A percentile compares a stretch with the other conserved stretches of the same genome.
Conservation (phyloP, 2,329 filamentous ascomycete species). For the Phialophora chinensis region DNA sequence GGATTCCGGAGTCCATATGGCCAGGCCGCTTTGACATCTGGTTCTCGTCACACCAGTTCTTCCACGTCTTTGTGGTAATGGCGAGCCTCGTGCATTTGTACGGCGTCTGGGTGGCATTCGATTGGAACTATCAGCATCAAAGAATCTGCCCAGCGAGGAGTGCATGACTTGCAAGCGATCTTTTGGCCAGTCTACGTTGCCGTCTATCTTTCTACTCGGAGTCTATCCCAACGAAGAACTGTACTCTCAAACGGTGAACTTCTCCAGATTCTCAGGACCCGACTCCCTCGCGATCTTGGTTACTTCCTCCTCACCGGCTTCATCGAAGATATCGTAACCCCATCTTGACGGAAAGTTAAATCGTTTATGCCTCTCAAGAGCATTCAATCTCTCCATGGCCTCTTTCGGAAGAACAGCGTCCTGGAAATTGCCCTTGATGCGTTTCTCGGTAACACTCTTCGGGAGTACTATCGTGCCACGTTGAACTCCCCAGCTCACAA, state of each 20-base stretch:
- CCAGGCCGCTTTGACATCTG: slow-evolving; percentile 47
- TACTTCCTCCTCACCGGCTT: slow-evolving; percentile 45
- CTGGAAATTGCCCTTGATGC: slow-evolving; percentile 58
- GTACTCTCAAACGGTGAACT: slow-evolving; percentile 28
- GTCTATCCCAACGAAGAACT: not conserved
- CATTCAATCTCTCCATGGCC: slow-evolving; percentile 45
- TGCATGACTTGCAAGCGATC: not conserved
- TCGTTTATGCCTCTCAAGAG: slow-evolving; percentile 46
- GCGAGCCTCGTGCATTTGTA: slow-evolving; percentile 50
- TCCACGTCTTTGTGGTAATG: slow-evolving; percentile 48
- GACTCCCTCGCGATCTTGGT: slow-evolving; percentile 35
- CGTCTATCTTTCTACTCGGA: not conserved
- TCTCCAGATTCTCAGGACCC: slow-evolving; percentile 32
- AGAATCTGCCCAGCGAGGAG: slow-evolving; percentile 32
- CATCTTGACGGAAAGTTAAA: slow-evolving; percentile 47
- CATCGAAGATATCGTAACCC: slow-evolving; percentile 49
- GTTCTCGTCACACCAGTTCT: slow-evolving; percentile 45
- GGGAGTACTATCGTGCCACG: slow-evolving; percentile 61
- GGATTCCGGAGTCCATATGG: slow-evolving; percentile 39
- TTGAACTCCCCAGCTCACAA: slow-evolving; percentile 62
- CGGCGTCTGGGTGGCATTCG: slow-evolving; percentile 45
- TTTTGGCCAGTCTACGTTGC: not conserved
- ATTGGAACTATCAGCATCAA: slow-evolving; percentile 43
- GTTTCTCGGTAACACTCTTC: slow-evolving; percentile 60
- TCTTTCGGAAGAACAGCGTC: slow-evolving; percentile 48